Base-by-base conservation (phyloP, 306 rosid genomes). In the Vigna reflexopilosa region DNA sequence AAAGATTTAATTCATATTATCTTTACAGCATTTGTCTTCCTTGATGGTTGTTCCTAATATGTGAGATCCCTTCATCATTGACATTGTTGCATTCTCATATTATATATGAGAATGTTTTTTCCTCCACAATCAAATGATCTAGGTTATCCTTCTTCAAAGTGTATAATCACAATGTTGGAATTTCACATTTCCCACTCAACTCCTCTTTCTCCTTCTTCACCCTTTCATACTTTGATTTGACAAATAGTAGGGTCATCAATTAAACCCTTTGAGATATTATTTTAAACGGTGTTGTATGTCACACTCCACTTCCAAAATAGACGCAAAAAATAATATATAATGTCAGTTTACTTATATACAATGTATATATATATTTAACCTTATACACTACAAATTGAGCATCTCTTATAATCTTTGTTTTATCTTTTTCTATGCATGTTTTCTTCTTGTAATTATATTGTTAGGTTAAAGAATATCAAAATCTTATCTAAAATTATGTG, bases 201-300 rank as follows among this genome's bases (percentile, higher is more conserved):
- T 38, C 67, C 28, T 22, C 24, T 1, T 26, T 26, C 28, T 26
- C 28, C 40, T 52, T 38, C 65, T 48, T 30, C 71, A 26, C 30
- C 24, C 38, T 34, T 30, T 12, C 49, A n/a, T 3, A 26, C 19
- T 61, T 62, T 42, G 67, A 73, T 57, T 69, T 59, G 36, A 67
- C 52, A 80, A 52, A 56, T 73, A 26, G 69, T 64, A 73, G 68
- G 77, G 26, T 57, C 68, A 58, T 24, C 78, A 8, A 12, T 11
- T 58, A 24, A 22, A 73, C 78, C 44, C 38, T 34, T 34, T 55
- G 22, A 20, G 22, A 55, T 42, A 7, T 15, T 64, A n/a, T 58
- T 45, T 44, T 28, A 13, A 54, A 36, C 51, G 7, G 5, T 36
- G 4, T 34, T 32, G 3, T 55, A 42, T 44, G 69, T 73, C 77